These are phyloP conservation scores for Diaporthe sp. DNA, from an alignment of 2,329 filamentous ascomycete species.

Conservation along the genomic window DNA sequence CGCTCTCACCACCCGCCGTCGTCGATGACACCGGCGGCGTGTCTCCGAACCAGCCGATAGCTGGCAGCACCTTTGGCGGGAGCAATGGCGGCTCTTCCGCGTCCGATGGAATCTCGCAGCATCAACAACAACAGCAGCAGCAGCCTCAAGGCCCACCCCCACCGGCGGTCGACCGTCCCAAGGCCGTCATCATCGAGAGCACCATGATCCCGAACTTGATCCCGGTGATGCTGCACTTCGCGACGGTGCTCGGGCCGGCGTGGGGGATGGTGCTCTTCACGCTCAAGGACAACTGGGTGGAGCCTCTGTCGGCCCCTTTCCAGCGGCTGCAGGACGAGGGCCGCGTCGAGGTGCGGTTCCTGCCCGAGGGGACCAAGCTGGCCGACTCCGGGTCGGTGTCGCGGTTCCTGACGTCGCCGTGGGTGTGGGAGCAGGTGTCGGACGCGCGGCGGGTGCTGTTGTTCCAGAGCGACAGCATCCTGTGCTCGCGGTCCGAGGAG, in stretches of 20 bases:
- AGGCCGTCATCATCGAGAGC: slow-evolving; percentile 39
- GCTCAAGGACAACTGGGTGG: slow-evolving; percentile 44
- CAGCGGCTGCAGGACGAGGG: slow-evolving; percentile 49
- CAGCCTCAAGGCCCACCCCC: background rate
- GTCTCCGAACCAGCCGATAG: background rate
- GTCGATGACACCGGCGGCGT: background rate
- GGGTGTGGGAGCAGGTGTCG: slow-evolving; percentile 51
- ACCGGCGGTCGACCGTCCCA: slow-evolving; percentile 28
- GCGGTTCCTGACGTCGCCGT: slow-evolving; percentile 48
- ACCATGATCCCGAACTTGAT: slow-evolving; percentile 46
- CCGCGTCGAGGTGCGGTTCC: slow-evolving; percentile 51
- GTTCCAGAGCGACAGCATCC: slow-evolving; percentile 52
- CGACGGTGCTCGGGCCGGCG: slow-evolving; percentile 51
- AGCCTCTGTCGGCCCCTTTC: slow-evolving; percentile 49
- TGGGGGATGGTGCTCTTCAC: slow-evolving; percentile 60
- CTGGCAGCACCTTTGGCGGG: background rate
- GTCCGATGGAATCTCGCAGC: background rate
- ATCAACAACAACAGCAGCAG: background rate
- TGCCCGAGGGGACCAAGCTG: slow-evolving; percentile 50
- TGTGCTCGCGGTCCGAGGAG: slow-evolving; percentile 47
- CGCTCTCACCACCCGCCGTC: background rate
- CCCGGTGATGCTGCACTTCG: slow-evolving; percentile 46
- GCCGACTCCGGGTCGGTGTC: slow-evolving; percentile 50
- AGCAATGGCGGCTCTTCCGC: background rate
- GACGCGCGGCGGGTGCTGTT: slow-evolving; percentile 49